Percentiles rank a stretch among this genome's conserved stretches.
phyloP scores from a whole-genome alignment of 495 filamentous ascomycete species.

The Tuber borchii region DNA sequence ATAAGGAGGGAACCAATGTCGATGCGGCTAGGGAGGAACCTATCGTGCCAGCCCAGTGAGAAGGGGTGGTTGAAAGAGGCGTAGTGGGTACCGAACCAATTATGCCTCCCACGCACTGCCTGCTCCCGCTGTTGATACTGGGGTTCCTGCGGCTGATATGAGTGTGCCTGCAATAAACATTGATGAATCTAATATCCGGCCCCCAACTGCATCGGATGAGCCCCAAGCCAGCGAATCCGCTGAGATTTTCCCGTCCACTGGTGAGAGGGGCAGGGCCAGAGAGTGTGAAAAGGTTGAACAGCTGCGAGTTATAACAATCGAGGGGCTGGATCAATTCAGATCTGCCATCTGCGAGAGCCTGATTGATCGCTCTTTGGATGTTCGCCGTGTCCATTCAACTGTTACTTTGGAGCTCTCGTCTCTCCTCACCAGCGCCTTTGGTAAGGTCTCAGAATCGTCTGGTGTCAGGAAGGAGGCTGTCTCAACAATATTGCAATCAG shows the following conservation, averaged over 20 bases:
- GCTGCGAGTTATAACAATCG: constrained; percentile 54
- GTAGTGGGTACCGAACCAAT: constrained; percentile 10
- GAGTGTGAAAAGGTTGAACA: constrained; percentile 34
- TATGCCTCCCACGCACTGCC: constrained; percentile 39
- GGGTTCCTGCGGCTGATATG: constrained; percentile 20
- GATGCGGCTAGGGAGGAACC: constrained; percentile 31
- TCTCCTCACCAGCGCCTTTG: constrained; percentile 68
- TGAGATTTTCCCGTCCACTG: constrained; percentile 39
- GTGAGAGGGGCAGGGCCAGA: constrained; percentile 39
- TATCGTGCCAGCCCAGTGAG: constrained; percentile 4
- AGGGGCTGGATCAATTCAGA: constrained; percentile 76
- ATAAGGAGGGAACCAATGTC: constrained; percentile 39
- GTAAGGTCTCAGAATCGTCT: constrained; percentile 60
- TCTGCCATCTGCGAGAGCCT: constrained; percentile 64
- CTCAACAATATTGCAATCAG: constrained; percentile 72
- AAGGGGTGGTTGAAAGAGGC: constrained; percentile 16
- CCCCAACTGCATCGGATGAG: constrained; percentile 29
- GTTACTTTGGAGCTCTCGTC: constrained; percentile 89
- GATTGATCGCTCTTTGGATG: constrained; percentile 82
- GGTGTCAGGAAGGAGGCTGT: constrained; percentile 67
- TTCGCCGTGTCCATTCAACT: constrained; percentile 77
- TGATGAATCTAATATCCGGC: constrained; percentile 43
- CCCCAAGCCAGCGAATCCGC: constrained; percentile 40
- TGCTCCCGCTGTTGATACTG: constrained; percentile 31
- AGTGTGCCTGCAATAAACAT: constrained; percentile 45